Base-by-base conservation (phyloP, 306 rosid species). In the Biancaea sappan region DNA sequence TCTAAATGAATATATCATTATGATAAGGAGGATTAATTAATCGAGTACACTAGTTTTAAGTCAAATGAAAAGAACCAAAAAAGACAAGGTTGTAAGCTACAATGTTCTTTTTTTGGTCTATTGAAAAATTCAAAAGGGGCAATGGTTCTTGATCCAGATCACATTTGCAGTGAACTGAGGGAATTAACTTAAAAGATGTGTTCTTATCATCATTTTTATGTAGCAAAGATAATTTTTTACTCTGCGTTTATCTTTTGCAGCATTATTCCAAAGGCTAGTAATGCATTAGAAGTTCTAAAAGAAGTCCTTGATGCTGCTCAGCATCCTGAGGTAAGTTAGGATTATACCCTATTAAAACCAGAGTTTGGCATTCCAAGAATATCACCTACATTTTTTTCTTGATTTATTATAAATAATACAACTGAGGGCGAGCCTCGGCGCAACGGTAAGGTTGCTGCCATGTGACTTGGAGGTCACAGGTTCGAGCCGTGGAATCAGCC, bases 261-360 rank as follows among this genome's bases (percentile, higher is more conserved):
- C 87, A 88, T 88, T 66, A 87, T 91, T 72, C 93, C 87, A 72
- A 94, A 94, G 88, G 98, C 98, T 56, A 66, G 85, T 64, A 94
- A 94, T 80, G 94, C 91, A 34, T 79, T 87, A 71, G 94, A 88
- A 77, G 89, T 94, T 60, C 83, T 94, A 34, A 91, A 83, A 66
- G 98, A 91, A 79, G 97, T 94, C 71, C 98, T 94, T 47, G 97
- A 91, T 73, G 97, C 98, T 84, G 26, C 87, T 79, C 93, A 79
- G 46, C 75, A 81, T 85, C 86, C 94, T 52, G 94, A 91, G 97
- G 98, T 94, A 80, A 83, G 73, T 60, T 57, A 66, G 56, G 82
- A 64, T 79, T 58, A 53, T 74, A 7, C 38, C 22, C 38, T 48
- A 31, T 66, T 79, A 37, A 50, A 77, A 65, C 60, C 76, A 54